A percentile compares a stretch with the other conserved stretches of the same genome.
Evolutionary conservation across 306 rosid genomes (phyloP).

Genomic region (Glycine latifolia): DNA sequence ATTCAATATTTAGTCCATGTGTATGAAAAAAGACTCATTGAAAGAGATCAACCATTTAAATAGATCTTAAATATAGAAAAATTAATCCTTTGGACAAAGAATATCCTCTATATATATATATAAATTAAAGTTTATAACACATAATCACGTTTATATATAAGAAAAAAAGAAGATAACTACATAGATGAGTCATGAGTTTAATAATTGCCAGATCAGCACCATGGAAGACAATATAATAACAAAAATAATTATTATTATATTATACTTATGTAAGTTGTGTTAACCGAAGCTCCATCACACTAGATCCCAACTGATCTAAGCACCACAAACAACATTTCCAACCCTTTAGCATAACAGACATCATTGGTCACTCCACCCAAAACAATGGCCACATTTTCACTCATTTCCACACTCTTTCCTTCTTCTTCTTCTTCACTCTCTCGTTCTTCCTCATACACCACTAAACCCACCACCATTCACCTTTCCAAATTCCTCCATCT

Average conservation of each 20-base stretch:
- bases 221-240: background rate
- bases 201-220: background rate
- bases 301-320: background rate
- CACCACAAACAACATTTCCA: conserved; percentile 14
- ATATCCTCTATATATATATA: no score
- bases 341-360: conserved; percentile 20
- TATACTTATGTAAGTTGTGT: background rate
- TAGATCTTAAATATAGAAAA: no score
- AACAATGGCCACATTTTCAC: conserved; percentile 69
- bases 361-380: background rate
- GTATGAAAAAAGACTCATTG: no score
- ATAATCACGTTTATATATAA: no score
- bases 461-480: conserved; percentile 33
- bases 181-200: no score
- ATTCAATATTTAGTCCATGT: no score
- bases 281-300: conserved; percentile 17
- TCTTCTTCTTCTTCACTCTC: conserved; percentile 46
- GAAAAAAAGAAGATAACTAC: no score
- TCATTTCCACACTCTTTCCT: conserved; percentile 67
- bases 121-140: no score
- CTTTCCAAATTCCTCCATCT: conserved; percentile 58
- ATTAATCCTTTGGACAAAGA: no score
- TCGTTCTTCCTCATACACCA: conserved; percentile 53
- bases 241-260: background rate
- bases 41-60: no score